Base-by-base conservation (phyloP, 805 yeast genomes). In the Scheffersomyces amazonensis region DNA sequence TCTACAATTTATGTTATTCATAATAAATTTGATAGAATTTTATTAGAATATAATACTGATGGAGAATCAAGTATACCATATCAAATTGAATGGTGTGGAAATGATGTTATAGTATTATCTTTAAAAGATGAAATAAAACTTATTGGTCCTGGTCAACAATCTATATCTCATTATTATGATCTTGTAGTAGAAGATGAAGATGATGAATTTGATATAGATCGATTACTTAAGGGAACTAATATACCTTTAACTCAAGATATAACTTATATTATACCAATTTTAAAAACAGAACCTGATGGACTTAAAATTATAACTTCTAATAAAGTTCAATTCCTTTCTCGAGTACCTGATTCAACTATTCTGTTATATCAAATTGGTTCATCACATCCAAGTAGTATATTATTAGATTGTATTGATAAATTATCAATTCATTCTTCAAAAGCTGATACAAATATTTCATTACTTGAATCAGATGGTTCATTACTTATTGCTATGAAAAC, bases 291-390 rank as follows among this genome's bases (percentile, higher is more conserved):
- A 41, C 37, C 62, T 1, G 95, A 89, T 58, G 96, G 97, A 0
- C 44, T 89, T 10, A 76, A 81, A 28, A 71, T 86, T 0, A 50
- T 89, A n/a, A 79, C 87, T 0, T 52, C 63, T 3, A 71, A 69
- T 7, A 71, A 74, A 31, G 65, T 85, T 12, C 83, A 82, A 43
- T 76, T 85, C 38, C 54, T 89, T 8, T 65, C 81, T 6, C 73
- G 81, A 44, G 95, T 93, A 0, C 70, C 78, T 0, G 64, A 65
- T 2, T 57, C 66, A 0, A 76, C 85, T 0, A 71, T 74, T 3
- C 79, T 80, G 27, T 72, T 87, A 5, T 88, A 88, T 58, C 78
- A 76, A 51, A 78, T 90, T 34, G 99, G 98, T 0, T 87, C 96
- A 0, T 75, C 87, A 0, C 75, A 86, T 23, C 85, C 96, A 1